These are phyloP conservation scores for Litchi chinensis DNA, from an alignment of 345 rosid species.

Conservation along the genomic window DNA sequence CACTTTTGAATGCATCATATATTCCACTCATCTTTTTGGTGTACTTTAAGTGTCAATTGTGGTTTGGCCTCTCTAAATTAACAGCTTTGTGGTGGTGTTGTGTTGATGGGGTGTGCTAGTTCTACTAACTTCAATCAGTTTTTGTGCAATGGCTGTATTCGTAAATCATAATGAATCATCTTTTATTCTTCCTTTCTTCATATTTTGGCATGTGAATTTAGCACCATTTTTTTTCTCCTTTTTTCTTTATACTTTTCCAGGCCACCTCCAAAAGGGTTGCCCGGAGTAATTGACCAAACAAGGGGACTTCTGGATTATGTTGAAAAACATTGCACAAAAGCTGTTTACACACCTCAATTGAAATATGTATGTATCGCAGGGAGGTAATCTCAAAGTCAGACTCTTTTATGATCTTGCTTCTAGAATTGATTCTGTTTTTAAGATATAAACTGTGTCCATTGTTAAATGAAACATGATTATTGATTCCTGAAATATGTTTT, in stretches of 20 bases:
- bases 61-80: background rate
- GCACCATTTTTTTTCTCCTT: too few relatives aligned
- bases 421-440: background rate
- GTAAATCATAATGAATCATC: too few relatives aligned
- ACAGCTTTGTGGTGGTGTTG: background rate
- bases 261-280: slow-evolving; percentile 81
- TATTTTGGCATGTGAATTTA: too few relatives aligned
- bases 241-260: slow-evolving; percentile 35
- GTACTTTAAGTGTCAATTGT: too few relatives aligned
- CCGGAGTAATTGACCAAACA: slow-evolving; percentile 92
- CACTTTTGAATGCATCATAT: background rate
- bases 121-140: background rate
- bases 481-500: background rate
- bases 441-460: background rate
- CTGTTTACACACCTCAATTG: slow-evolving; percentile 70
- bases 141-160: background rate
- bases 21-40: background rate
- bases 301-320: slow-evolving; percentile 87
- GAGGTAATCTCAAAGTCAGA: slow-evolving; percentile 49
- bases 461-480: background rate
- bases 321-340: slow-evolving; percentile 67
- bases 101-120: background rate
- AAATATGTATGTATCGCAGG: slow-evolving; percentile 92
- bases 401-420: slow-evolving; percentile 2
- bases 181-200: background rate